A percentile compares a stretch with the other conserved stretches of the same genome.
Evolutionary conservation across 164 flowering plant species (phyloP).

Genomic region (Magnolia officinalis): DNA sequence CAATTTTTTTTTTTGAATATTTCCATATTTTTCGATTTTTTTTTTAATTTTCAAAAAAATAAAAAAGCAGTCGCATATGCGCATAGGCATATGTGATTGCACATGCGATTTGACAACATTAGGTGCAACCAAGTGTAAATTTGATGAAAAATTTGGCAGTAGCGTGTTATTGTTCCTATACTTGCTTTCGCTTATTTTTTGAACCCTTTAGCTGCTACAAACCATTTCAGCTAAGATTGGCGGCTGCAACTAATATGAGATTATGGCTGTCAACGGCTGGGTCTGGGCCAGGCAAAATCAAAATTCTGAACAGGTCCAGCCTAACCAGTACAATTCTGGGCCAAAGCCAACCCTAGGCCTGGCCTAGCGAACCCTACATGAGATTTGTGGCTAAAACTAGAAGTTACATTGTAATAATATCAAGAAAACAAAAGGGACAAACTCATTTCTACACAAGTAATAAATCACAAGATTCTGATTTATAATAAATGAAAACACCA

Average conservation of each 20-base stretch:
- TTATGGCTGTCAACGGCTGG: background rate
- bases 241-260: background rate
- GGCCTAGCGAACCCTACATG: background rate
- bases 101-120: too few species aligned
- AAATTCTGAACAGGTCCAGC: background rate
- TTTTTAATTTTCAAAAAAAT: too few species aligned
- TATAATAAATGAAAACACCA: background rate
- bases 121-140: too few species aligned
- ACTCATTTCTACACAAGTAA: background rate
- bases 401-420: background rate
- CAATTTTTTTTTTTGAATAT: too few species aligned
- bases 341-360: background rate
- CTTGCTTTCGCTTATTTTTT: too few species aligned
- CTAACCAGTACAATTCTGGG: background rate
- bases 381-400: background rate
- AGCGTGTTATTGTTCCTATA: too few species aligned
- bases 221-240: background rate
- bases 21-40: too few species aligned
- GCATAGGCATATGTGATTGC: too few species aligned
- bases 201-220: background rate
- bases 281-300: background rate
- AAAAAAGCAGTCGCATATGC: too few species aligned
- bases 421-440: background rate
- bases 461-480: background rate
- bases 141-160: too few species aligned